Evolutionary conservation across 2,329 filamentous ascomycete genomes (phyloP), one percentile per base, ranked within the genome.

Genomic region (Chrysoporthe cubensis): DNA sequence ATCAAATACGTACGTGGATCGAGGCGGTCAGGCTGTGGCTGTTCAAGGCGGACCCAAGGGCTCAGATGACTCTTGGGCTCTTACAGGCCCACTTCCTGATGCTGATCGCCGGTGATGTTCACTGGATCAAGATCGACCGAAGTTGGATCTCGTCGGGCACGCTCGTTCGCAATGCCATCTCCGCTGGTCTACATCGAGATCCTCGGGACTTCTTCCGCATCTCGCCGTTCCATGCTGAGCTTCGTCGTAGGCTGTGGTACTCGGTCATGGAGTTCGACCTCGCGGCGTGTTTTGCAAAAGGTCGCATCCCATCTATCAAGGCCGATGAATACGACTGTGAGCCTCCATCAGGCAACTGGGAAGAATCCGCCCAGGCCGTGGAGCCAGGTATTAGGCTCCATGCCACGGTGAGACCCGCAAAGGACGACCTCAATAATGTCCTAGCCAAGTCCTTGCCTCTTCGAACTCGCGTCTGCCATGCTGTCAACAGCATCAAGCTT

Each of bases 191-290:
- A 6, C 66, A 68, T 21, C 56, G 66, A n/a, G 66, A 68, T 32
- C 62, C 66, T 6, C 21, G 14, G 18, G 66, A 68, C 37, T 68
- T 68, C 56, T 44, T 63, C 37, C 56, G 66, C 26, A 69, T 75
- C 44, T 72, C 72, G 13, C 63, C 67, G 14, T 65, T 65, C 57
- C 42, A 68, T 56, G 62, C 66, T 56, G 74, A 75, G 65, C 70
- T 75, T 69, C 74, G 72, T 65, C 69, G 72, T 60, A 64, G 72
- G 18, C 72, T 76, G 26, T 75, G 73, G 73, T 67, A 71, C 26
- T 67, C 70, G 2, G 65, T 76, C 57, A 59, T 70, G 48, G 74
- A 76, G 63, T 65, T 74, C 16, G 73, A 75, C 44, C 70, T 76
- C 6, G 72, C 74, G 64, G 71, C 73, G 16, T 71, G 48, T 9